Evolutionary conservation across 1,284 basidiomycete genomes (phyloP), one percentile per base, ranked within the genome.

Genomic region (Apiotrichum domesticum): DNA sequence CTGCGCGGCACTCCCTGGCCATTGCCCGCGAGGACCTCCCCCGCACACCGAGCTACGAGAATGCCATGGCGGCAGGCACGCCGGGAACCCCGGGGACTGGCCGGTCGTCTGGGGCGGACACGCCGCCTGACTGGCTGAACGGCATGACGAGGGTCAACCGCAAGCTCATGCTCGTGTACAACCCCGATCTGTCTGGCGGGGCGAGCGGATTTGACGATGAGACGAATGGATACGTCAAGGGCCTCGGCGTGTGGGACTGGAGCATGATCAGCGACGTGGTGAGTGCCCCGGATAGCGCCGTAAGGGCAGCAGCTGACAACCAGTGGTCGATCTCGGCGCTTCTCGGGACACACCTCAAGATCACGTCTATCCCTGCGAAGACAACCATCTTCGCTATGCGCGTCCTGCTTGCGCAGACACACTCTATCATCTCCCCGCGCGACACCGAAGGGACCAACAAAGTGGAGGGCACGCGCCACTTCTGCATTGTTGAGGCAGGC

Each of bases 261-360:
- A 49, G 46, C 32, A 35, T 64, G 32, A 15, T 52, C 3, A 63
- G 62, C 4, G 62, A 67, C 40, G 50, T 61, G 2, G 65, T 66
- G 46, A 46, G 63, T 51, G 11, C 13, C 6, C 14, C 34, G 10
- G 35, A 35, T 13, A 15, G 6, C 14, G 13, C 37, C 2, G 3
- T 35, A 7, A 34, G 4, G 14, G 13, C 45, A 8, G 15, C 4
- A 46, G 34, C 34, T 57, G 9, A 41, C 35, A 3, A 14, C 1
- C 40, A 66, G 65, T 67, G 54, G 50, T 61, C 66, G 2, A 54
- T 67, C 6, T 62, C 58, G 11, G 57, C 62, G 8, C 32, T 61
- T 5, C 39, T 67, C 6, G 33, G 52, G 29, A 43, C 51, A 40
- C 41, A 48, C 5, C 29, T 67, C 46, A 50, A 56, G 32, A 39